Evolutionary conservation across 2,329 filamentous ascomycete species (phyloP).

Genomic region (Hymenoscyphus linearis): DNA sequence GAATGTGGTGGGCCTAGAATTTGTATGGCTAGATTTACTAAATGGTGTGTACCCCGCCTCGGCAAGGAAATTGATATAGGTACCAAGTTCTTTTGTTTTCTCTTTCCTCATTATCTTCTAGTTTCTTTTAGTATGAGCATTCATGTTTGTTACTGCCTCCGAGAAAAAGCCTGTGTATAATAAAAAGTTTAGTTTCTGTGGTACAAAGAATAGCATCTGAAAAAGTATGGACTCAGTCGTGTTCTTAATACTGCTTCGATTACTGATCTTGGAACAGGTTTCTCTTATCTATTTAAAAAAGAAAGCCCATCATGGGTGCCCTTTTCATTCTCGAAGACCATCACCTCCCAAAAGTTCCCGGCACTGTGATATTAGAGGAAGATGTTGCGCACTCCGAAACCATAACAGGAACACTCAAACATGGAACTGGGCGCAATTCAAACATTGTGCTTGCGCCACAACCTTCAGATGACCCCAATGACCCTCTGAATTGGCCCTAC

Average conservation of each 20-base stretch:
- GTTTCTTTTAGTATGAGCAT: not conserved
- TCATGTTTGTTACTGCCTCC: not conserved
- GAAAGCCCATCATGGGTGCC: slow-evolving; percentile 8
- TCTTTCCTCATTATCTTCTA: not conserved
- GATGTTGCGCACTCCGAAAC: slow-evolving; percentile 15
- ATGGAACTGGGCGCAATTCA: slow-evolving; percentile 18
- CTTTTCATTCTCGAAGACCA: slow-evolving; percentile 17
- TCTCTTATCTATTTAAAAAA: not conserved
- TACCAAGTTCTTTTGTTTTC: not conserved
- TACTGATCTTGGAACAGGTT: not conserved
- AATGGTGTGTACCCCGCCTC: not conserved
- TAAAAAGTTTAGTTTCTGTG: not conserved
- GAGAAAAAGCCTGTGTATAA: not conserved
- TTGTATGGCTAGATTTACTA: not conserved
- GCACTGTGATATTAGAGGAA: slow-evolving; percentile 20
- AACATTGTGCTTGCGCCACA: slow-evolving; percentile 33
- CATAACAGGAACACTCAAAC: slow-evolving; percentile 17
- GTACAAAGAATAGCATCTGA: not conserved
- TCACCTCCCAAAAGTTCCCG: slow-evolving; percentile 15
- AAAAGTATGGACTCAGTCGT: not conserved
- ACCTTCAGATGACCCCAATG: slow-evolving; percentile 43
- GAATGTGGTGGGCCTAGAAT: not conserved
- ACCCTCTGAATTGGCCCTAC: slow-evolving; percentile 40
- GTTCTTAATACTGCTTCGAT: not conserved
- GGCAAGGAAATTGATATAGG: not conserved